Percentiles rank a stretch among this genome's conserved stretches.
phyloP scores from a whole-genome alignment of 352 stramenopile species.

The Pythium dissotocum region DNA sequence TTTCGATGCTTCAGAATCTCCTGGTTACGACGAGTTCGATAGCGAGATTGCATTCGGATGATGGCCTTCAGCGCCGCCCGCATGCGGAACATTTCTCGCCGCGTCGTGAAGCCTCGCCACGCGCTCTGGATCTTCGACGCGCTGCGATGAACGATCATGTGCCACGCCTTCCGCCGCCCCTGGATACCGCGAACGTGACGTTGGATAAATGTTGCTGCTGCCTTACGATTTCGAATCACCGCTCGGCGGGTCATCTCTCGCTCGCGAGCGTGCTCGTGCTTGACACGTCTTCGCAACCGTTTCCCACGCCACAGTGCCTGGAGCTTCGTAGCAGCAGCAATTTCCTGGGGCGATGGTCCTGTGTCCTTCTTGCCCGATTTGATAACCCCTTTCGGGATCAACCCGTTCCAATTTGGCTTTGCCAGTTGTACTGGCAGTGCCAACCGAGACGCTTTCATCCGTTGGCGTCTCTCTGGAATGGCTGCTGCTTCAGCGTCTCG shows the following conservation, averaged over 20 bases:
- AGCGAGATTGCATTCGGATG: conserved; percentile 48
- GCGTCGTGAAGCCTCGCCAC: conserved; percentile 55
- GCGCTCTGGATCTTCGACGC: conserved; percentile 50
- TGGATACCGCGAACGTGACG: conserved; percentile 53
- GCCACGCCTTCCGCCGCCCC: conserved; percentile 43
- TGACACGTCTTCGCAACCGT: conserved; percentile 40
- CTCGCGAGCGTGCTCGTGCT: conserved; percentile 37
- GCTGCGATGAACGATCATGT: conserved; percentile 38
- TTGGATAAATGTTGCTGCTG: conserved; percentile 57
- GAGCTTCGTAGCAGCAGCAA: conserved; percentile 40
- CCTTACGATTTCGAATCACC: conserved; percentile 31
- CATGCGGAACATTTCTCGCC: conserved; percentile 46
- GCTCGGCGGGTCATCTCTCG: conserved; percentile 32
- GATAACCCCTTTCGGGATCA: neutral
- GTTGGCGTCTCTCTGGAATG: conserved; percentile 17
- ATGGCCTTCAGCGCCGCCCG: conserved; percentile 45
- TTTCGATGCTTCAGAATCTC: conserved; percentile 31
- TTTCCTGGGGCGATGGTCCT: conserved; percentile 20
- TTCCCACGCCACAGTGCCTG: conserved; percentile 57
- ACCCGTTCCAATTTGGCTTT: conserved; percentile 11
- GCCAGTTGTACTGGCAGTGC: neutral
- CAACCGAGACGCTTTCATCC: conserved; percentile 3
- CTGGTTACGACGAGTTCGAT: conserved; percentile 35
- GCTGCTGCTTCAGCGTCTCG: conserved; percentile 29
- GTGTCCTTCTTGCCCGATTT: conserved; percentile 17